Evolutionary conservation across 495 filamentous ascomycete species (phyloP).

Genomic region (Thozetella sp.): DNA sequence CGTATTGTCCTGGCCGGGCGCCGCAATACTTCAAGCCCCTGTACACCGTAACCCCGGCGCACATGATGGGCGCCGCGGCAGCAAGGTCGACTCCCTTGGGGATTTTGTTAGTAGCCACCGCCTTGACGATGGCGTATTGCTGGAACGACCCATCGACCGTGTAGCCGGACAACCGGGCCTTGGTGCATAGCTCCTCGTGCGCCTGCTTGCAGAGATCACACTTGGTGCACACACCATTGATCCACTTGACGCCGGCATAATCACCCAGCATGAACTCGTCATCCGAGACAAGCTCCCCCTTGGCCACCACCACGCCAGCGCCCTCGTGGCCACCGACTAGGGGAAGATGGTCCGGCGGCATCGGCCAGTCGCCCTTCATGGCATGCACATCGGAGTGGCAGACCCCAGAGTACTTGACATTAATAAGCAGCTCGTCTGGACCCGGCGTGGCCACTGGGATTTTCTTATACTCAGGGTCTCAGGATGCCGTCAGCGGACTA

Average conservation of each 20-base stretch:
- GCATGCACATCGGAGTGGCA: slow-evolving; percentile 90
- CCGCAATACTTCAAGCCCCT: slow-evolving; percentile 82
- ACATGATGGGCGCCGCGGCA: slow-evolving; percentile 77
- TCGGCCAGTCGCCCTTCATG: slow-evolving; percentile 83
- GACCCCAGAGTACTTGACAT: slow-evolving; percentile 87
- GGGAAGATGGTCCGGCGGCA: slow-evolving; percentile 68
- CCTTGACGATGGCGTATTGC: slow-evolving; percentile 84
- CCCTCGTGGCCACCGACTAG: slow-evolving; percentile 92
- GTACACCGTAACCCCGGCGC: slow-evolving; percentile 87
- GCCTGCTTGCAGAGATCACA: slow-evolving; percentile 78
- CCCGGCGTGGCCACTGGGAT: slow-evolving; percentile 76
- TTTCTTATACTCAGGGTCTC: slow-evolving; percentile 68
- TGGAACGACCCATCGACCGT: slow-evolving; percentile 91
- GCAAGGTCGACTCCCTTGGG: slow-evolving; percentile 74
- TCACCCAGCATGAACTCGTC: slow-evolving; percentile 73
- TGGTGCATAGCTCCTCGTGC: slow-evolving; percentile 67
- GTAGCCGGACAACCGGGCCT: slow-evolving; percentile 77
- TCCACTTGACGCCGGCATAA: slow-evolving; percentile 84
- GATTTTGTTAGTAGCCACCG: slow-evolving; percentile 73
- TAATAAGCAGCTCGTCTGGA: slow-evolving; percentile 82
- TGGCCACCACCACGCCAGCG: slow-evolving; percentile 79
- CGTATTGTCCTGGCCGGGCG: slow-evolving; percentile 67
- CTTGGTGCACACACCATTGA: slow-evolving; percentile 75
- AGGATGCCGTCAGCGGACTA: slow-evolving; percentile 8
- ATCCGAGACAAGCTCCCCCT: slow-evolving; percentile 68